phyloP scores from a whole-genome alignment of 768 basidiomycete genomes.

The Termitomyces sp. region DNA sequence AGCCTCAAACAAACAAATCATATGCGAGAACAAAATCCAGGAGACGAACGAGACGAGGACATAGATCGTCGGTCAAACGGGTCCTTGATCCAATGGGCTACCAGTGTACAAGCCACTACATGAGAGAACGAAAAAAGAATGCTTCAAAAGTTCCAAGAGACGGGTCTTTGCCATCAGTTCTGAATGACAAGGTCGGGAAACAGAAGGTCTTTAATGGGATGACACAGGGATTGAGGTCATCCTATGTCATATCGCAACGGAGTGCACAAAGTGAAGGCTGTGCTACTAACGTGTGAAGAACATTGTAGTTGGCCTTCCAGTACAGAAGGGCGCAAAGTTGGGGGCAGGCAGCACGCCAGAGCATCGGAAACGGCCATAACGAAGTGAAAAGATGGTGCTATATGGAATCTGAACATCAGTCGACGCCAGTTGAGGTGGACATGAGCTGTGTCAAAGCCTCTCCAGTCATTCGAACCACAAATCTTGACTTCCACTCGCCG shows the following conservation, averaged over 20 bases:
- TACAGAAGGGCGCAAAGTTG: constrained; percentile 33
- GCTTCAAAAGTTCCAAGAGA: constrained; percentile 9
- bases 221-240: constrained; percentile 19
- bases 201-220: constrained; percentile 14
- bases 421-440: constrained; percentile 7
- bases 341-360: constrained; percentile 24
- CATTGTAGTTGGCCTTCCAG: constrained; percentile 34
- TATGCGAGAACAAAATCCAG: constrained; percentile 1
- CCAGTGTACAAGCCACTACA: constrained; percentile 10
- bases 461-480: constrained; percentile 6
- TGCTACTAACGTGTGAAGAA: constrained; percentile 31
- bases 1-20: background rate
- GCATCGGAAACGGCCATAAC: constrained; percentile 6
- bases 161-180: constrained; percentile 14
- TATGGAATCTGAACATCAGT: constrained; percentile 2
- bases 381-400: constrained; percentile 1
- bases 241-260: constrained; percentile 15
- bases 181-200: constrained; percentile 17
- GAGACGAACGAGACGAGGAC: background rate
- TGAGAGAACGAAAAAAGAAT: constrained; percentile 7
- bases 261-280: constrained; percentile 24
- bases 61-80: constrained; percentile 8
- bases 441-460: constrained; percentile 23
- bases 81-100: background rate
- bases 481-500: constrained; percentile 1